These are phyloP conservation scores for Sphaerulina vaccinii DNA, from an alignment of 2,329 filamentous ascomycete species.

Conservation along the genomic window DNA sequence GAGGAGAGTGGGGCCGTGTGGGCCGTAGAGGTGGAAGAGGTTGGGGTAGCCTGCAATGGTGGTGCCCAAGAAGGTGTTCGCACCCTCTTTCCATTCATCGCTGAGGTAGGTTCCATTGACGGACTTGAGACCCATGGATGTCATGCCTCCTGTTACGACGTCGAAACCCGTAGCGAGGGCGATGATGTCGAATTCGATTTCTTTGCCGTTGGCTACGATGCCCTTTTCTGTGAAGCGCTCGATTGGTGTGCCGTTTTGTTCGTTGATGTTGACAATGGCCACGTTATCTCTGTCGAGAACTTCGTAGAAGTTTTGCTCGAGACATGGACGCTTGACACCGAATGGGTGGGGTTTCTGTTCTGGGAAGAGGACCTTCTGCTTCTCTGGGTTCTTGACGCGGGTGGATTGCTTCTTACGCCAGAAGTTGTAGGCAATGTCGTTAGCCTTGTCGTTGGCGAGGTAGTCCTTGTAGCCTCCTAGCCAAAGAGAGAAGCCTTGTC, in stretches of 20 bases:
- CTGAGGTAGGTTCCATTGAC: constrained; percentile 29
- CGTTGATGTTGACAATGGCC: constrained; percentile 45
- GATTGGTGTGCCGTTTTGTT: constrained; percentile 39
- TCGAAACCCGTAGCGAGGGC: constrained; percentile 43
- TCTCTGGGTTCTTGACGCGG: constrained; percentile 45
- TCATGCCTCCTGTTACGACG: constrained; percentile 47
- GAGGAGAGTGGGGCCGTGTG: constrained; percentile 46
- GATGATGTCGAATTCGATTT: constrained; percentile 49
- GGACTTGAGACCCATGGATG: constrained; percentile 46
- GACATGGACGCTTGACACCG: constrained; percentile 48
- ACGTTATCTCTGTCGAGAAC: constrained; percentile 46
- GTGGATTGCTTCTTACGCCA: constrained; percentile 47
- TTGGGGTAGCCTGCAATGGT: constrained; percentile 35
- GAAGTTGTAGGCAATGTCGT: constrained; percentile 48
- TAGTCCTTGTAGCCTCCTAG: constrained; percentile 35
- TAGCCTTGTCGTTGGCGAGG: constrained; percentile 42
- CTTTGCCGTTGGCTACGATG: constrained; percentile 43
- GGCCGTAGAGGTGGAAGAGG: constrained; percentile 42
- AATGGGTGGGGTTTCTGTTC: constrained; percentile 46
- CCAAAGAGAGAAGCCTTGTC: constrained; percentile 37
- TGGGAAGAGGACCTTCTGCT: constrained; percentile 49
- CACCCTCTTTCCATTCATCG: constrained; percentile 47
- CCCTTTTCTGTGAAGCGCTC: constrained; percentile 45
- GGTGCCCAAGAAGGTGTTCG: constrained; percentile 47
- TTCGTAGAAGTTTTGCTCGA: constrained; percentile 51